Base-by-base conservation (phyloP, 345 rosid species). In the Lepidium aucheri region DNA sequence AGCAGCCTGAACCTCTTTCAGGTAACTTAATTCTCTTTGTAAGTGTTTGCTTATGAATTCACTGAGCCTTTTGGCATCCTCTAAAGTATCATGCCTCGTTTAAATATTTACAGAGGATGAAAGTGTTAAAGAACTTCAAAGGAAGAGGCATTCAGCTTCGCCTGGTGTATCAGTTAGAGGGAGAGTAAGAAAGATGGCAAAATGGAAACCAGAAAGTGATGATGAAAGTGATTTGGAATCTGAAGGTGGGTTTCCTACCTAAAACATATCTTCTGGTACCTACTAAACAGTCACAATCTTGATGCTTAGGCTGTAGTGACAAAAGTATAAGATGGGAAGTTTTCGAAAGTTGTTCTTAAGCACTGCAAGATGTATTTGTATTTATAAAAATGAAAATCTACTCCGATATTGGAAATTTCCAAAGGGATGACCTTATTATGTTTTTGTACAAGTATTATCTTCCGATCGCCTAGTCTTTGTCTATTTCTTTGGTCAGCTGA, bases 121-220 rank as follows among this genome's bases (percentile, higher is more conserved):
- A 62, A 84, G 83, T 63, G 86, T 83, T 32, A 86, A 80, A 77
- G 97, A 84, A 81, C 96, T 90, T 71, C 91, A 85, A 53, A 83
- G 92, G 69, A 94, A 94, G 85, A 80, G 99, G 82, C 97, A 85
- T 76, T 88, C 90, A 20, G 96, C 96, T 30, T 76, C 89, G 28
- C 90, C 97, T 45, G 95, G 87, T 72, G 92, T 90, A 65, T 94
- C 99, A 58, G 43, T 84, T 7, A 90, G 84, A 71, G 97, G 99
- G 70, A 88, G 99, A 74, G 92, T 94, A 17, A 84, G 99, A 80
- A 94, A 94, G 86, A 82, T 69, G 79, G 92, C 99, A 40, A 90
- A 81, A 68, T 80, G 91, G 95, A 83, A 85, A 67, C 95, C 97
- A 58, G 81, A 83, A 50, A 88, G 90, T 63, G 97, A 94, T 69